Evolutionary conservation across 306 rosid species (phyloP).

Genomic region (Pyrus communis): DNA sequence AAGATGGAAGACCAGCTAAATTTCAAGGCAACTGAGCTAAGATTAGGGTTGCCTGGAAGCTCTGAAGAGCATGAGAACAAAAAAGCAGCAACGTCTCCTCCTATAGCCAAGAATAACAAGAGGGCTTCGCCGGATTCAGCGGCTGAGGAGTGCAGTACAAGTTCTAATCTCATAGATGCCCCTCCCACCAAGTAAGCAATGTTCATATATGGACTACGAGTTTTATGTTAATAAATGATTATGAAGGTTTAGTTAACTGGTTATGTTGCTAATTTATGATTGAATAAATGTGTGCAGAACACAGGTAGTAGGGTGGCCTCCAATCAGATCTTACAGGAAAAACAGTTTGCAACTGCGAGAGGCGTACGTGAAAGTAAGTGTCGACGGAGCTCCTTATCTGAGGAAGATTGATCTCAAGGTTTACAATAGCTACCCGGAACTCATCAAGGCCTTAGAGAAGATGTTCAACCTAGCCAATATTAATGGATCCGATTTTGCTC

Average conservation of each 20-base stretch:
- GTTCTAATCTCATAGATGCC: constrained; percentile 6
- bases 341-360: constrained; percentile 43
- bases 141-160: constrained; percentile 22
- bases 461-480: constrained; percentile 54
- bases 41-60: constrained; percentile 60
- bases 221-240: background rate
- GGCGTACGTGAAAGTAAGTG: constrained; percentile 67
- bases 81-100: constrained; percentile 7
- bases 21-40: constrained; percentile 52
- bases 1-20: constrained; percentile 34
- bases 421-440: constrained; percentile 55
- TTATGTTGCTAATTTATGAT: background rate
- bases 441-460: constrained; percentile 58
- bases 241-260: background rate
- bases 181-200: constrained; percentile 53
- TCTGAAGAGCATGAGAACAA: constrained; percentile 19
- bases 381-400: constrained; percentile 82
- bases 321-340: constrained; percentile 61
- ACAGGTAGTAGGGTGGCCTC: constrained; percentile 98
- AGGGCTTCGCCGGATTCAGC: constrained; percentile 35
- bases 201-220: background rate
- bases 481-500: constrained; percentile 58
- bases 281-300: constrained; percentile 26
- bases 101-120: constrained; percentile 34
- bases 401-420: constrained; percentile 72